phyloP scores from a whole-genome alignment of 345 rosid genomes.

The Dovyalis caffra region DNA sequence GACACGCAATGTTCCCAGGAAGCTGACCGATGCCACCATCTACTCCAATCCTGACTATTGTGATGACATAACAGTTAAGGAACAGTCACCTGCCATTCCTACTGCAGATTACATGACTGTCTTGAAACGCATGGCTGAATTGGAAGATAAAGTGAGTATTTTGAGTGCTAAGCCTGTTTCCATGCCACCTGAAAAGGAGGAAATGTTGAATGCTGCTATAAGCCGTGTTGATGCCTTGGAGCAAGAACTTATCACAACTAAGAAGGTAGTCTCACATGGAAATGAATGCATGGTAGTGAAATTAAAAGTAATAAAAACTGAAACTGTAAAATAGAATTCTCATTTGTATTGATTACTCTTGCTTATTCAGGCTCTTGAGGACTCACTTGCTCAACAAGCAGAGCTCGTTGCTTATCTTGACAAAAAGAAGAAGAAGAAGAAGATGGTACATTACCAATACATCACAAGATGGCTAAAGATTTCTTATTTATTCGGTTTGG shows the following conservation, averaged over 20 bases:
- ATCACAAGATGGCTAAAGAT: not conserved
- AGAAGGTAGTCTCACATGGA: conserved; percentile 47
- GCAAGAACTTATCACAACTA: conserved; percentile 75
- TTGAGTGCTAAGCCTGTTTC: conserved; percentile 52
- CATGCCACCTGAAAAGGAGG: conserved; percentile 79
- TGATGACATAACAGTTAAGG: conserved; percentile 36
- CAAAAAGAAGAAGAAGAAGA: conserved; percentile 86
- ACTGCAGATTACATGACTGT: conserved; percentile 54
- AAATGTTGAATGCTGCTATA: conserved; percentile 68
- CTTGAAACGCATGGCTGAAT: conserved; percentile 72
- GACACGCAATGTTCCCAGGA: conserved; percentile 71
- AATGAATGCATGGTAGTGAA: not conserved
- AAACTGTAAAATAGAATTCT: not conserved
- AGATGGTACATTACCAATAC: conserved; percentile 37
- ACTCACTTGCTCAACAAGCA: conserved; percentile 62
- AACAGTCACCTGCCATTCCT: conserved; percentile 35
- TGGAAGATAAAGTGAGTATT: conserved; percentile 63
- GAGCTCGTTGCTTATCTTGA: conserved; percentile 75
- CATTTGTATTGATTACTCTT: not conserved
- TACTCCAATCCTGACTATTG: conserved; percentile 51
- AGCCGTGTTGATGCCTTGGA: conserved; percentile 65
- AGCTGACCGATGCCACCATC: conserved; percentile 52
- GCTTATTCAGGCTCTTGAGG: conserved; percentile 68
- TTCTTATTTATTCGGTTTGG: not conserved
- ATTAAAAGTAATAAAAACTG: not conserved